Evolutionary conservation across 1,139 yeast species (phyloP).

Genomic region (Geotrichum histeridarum): DNA sequence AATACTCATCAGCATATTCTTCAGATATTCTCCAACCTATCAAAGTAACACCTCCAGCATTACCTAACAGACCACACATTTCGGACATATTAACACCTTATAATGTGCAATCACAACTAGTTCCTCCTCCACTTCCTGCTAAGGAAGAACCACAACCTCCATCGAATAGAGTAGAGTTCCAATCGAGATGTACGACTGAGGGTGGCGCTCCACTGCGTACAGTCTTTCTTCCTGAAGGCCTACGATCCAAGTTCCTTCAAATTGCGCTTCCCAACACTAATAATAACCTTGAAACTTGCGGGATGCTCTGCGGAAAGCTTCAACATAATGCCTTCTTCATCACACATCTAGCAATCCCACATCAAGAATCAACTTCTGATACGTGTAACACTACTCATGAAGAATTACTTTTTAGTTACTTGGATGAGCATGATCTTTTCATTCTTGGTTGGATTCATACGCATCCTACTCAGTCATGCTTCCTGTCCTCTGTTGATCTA

Average conservation of each 20-base stretch:
- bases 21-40: not conserved
- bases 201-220: constrained; percentile 51
- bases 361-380: constrained; percentile 53
- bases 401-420: constrained; percentile 48
- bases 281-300: constrained; percentile 55
- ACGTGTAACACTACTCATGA: constrained; percentile 56
- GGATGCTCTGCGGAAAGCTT: constrained; percentile 55
- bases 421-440: constrained; percentile 50
- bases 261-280: constrained; percentile 47
- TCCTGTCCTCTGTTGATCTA: constrained; percentile 54
- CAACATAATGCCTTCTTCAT: constrained; percentile 54
- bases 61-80: constrained; percentile 20
- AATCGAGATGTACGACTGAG: constrained; percentile 44
- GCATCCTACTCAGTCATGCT: constrained; percentile 62
- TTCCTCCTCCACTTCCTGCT: constrained; percentile 17
- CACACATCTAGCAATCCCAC: constrained; percentile 54
- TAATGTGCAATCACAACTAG: constrained; percentile 10
- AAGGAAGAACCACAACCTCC: constrained; percentile 21
- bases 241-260: constrained; percentile 42
- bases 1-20: constrained; percentile 9
- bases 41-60: constrained; percentile 12
- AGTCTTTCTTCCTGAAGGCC: constrained; percentile 44
- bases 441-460: constrained; percentile 67
- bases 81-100: constrained; percentile 10
- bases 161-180: constrained; percentile 34